phyloP scores from a whole-genome alignment of 2,329 filamentous ascomycete genomes.

The Tothia fuscella region DNA sequence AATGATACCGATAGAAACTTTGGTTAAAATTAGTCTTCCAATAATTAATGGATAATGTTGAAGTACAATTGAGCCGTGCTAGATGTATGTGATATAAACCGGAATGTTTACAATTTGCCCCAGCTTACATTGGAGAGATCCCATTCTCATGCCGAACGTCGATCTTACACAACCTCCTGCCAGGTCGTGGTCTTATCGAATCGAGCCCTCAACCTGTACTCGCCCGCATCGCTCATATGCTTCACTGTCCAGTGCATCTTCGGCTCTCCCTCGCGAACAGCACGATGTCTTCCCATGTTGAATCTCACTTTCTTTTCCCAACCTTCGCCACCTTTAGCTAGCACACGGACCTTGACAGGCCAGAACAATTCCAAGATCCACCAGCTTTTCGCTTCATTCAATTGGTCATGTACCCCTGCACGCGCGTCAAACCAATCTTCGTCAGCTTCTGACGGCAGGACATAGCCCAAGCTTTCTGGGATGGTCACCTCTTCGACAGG shows the following conservation, averaged over 20 bases:
- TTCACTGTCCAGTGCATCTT: constrained; percentile 28
- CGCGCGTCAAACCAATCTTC: constrained; percentile 34
- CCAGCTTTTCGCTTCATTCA: constrained; percentile 27
- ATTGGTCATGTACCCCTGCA: constrained; percentile 30
- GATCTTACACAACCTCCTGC: constrained; percentile 1
- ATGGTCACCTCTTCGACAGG: not conserved
- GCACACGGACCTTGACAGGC: constrained; percentile 29
- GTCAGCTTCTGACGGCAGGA: constrained; percentile 26
- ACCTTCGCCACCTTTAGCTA: constrained; percentile 19
- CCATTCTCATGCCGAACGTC: no score
- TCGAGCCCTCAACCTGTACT: constrained; percentile 17
- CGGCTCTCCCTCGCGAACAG: constrained; percentile 25
- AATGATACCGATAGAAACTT: no score
- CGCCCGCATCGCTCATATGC: constrained; percentile 22
- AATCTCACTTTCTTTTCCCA: constrained; percentile 28
- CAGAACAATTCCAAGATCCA: constrained; percentile 34
- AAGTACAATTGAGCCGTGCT: no score
- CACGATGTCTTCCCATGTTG: constrained; percentile 29
- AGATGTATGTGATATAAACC: no score
- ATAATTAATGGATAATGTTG: no score
- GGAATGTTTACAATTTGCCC: no score
- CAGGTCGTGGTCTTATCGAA: not conserved
- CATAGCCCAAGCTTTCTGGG: constrained; percentile 1
- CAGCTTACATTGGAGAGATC: no score
- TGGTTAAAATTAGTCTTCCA: no score